Evolutionary conservation across 2,329 filamentous ascomycete genomes (phyloP).

Genomic region (Botrytis porri): DNA sequence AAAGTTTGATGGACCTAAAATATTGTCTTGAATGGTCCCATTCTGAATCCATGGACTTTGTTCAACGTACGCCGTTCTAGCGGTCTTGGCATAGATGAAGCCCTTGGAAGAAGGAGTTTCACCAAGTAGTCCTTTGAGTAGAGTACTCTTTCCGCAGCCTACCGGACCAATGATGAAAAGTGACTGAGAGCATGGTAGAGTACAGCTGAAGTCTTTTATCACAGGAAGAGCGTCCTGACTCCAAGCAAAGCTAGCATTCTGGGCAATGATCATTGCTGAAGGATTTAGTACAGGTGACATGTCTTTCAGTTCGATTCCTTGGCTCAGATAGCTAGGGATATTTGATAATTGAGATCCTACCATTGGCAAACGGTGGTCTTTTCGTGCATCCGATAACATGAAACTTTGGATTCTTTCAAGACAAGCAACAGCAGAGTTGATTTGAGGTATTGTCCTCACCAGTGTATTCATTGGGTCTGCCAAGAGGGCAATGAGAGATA

Average conservation of each 20-base stretch:
- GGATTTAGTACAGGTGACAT: neutral
- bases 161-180: slow-evolving; percentile 37
- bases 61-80: slow-evolving; percentile 42
- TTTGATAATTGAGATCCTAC: neutral
- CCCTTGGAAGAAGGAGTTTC: slow-evolving; percentile 32
- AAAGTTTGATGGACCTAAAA: slow-evolving; percentile 42
- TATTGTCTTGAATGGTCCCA: slow-evolving; percentile 42
- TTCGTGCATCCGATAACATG: slow-evolving; percentile 31
- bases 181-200: slow-evolving; percentile 24
- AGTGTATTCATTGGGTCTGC: slow-evolving; percentile 42
- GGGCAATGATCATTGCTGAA: slow-evolving; percentile 26
- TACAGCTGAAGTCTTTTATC: slow-evolving; percentile 28
- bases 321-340: neutral
- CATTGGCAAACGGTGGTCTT: slow-evolving; percentile 30
- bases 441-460: slow-evolving; percentile 41
- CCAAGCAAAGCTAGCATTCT: slow-evolving; percentile 33
- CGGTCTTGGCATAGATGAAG: slow-evolving; percentile 27
- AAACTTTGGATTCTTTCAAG: slow-evolving; percentile 43
- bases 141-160: slow-evolving; percentile 37
- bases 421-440: slow-evolving; percentile 42
- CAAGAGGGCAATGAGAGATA: slow-evolving; percentile 44
- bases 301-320: slow-evolving; percentile 21
- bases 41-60: slow-evolving; percentile 49
- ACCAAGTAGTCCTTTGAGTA: slow-evolving; percentile 36
- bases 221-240: slow-evolving; percentile 15